Base-by-base conservation (phyloP, 2,329 filamentous ascomycete species). In the Stagonosporopsis cucurbitacearum region DNA sequence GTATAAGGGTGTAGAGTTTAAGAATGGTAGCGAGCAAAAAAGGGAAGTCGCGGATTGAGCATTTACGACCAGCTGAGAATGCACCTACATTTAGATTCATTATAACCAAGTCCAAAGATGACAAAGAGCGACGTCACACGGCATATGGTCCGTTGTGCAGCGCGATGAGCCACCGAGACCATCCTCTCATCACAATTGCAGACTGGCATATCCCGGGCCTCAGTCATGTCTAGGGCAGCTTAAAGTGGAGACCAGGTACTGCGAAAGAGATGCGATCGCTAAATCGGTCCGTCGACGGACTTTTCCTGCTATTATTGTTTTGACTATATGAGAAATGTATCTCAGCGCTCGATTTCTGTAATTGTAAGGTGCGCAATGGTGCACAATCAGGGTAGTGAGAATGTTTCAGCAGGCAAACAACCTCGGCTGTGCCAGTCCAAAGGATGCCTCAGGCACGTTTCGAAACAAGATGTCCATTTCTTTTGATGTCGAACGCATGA, bases 401-500 rank as follows among this genome's bases (percentile, higher is more conserved):
- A 13, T 17, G 35, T 43, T 19, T 42, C 30, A 32, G 35, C 39
- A 19, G 17, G 15, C 15, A 8, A 36, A 9, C 1, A 20, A 11
- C 17, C 28, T 36, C 30, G 47, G 53, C 22, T 22, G 32, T 12
- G 1, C 26, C 17, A 47, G 36, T 19, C 9, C n/a, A 8, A n/a
- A 37, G 5, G 33, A 33, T 46, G 37, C 30, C 36, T 50, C 22
- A 50, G 26, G 46, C 43, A 36, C 11, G 44, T 55, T 58, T 57
- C 39, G 48, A 58, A 58, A 60, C 51, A 25, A 33, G 6, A 5
- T n/a, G 17, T 36, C 44, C 26, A 37, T 33, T 30, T 46, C 35
- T 40, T 47, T n/a, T 22, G 26, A 6, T 20, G 15, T 41, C 26
- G 32, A 48, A 33, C 6, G 46, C 53, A 56, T 56, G 36, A 51